phyloP scores from a whole-genome alignment of 345 rosid genomes.

The Gossypium longicalyx region DNA sequence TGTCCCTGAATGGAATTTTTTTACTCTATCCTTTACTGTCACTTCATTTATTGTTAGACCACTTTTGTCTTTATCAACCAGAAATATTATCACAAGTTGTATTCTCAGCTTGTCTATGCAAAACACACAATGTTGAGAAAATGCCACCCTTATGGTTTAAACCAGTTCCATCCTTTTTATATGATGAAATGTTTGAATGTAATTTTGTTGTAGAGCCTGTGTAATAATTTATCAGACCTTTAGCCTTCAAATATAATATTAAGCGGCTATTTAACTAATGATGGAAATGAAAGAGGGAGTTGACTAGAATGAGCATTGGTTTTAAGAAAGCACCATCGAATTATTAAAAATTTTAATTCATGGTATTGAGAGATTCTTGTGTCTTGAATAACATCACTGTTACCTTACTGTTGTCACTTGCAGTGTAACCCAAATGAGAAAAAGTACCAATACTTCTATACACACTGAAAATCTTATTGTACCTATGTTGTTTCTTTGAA shows the following conservation, averaged over 20 bases:
- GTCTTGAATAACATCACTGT: too few species aligned
- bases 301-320: background rate
- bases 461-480: background rate
- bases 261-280: background rate
- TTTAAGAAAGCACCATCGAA: background rate
- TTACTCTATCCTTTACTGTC: background rate
- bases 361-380: background rate
- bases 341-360: background rate
- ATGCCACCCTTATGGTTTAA: background rate
- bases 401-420: too few species aligned
- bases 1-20: constrained; percentile 10
- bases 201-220: background rate
- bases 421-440: too few species aligned
- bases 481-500: background rate
- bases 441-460: too few species aligned
- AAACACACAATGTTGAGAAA: background rate
- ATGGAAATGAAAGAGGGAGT: background rate
- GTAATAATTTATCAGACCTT: background rate
- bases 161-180: background rate
- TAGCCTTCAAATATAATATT: background rate
- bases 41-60: constrained; percentile 1
- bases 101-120: background rate
- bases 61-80: background rate
- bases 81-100: background rate
- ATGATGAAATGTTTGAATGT: background rate